Conservation (phyloP, 805 yeast species). For the Metschnikowia picachoensis region DNA sequence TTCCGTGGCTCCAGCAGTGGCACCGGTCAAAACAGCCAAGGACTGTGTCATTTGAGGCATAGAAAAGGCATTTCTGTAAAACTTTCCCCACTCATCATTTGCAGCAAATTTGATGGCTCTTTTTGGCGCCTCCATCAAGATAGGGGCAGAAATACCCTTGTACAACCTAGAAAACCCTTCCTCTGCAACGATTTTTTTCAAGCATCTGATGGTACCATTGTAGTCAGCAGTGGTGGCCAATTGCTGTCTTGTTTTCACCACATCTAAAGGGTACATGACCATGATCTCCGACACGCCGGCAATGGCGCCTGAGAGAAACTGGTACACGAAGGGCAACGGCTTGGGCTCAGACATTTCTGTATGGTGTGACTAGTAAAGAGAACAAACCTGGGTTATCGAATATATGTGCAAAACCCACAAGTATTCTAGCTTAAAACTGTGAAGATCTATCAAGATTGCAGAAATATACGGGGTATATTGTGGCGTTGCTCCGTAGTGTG, state of each 20-base stretch:
- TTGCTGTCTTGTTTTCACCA: slow-evolving; percentile 95
- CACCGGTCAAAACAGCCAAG: slow-evolving; percentile 88
- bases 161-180: slow-evolving; percentile 85
- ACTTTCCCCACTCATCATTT: slow-evolving; percentile 91
- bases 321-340: slow-evolving; percentile 80
- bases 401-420: no score
- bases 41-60: slow-evolving; percentile 69
- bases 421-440: no score
- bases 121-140: slow-evolving; percentile 98
- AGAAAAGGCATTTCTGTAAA: slow-evolving; percentile 72
- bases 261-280: slow-evolving; percentile 95
- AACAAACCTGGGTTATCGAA: no score
- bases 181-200: slow-evolving; percentile 73
- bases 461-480: no score
- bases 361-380: no score
- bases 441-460: no score
- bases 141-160: slow-evolving; percentile 94
- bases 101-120: slow-evolving; percentile 98
- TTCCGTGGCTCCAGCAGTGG: slow-evolving; percentile 97
- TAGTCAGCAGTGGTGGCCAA: slow-evolving; percentile 62
- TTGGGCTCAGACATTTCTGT: slow-evolving; percentile 24
- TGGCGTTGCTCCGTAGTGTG: no score
- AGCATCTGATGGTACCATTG: slow-evolving; percentile 79
- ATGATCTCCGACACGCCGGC: slow-evolving; percentile 97
- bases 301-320: slow-evolving; percentile 82